Conservation (phyloP, 176 grass and related monocot species). For the Hsuehochloa calcarea region DNA sequence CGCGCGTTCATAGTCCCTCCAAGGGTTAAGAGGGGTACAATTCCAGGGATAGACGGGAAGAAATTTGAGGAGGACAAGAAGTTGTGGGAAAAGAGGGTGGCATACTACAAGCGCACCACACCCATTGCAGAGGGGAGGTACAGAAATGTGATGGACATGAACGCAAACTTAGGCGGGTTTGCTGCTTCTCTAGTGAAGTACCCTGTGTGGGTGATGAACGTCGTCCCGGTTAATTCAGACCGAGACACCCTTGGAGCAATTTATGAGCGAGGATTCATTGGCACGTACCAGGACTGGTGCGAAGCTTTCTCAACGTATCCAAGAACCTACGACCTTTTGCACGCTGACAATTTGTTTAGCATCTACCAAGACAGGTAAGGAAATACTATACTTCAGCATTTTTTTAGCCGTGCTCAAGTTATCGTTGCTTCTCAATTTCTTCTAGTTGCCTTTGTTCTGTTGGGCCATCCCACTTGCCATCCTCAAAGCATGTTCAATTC, state of each 20-base stretch:
- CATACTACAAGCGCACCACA: constrained; percentile 59
- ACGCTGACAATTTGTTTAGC: constrained; percentile 87
- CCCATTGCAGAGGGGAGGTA: constrained; percentile 65
- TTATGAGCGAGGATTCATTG: constrained; percentile 84
- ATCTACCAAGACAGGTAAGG: constrained; percentile 89
- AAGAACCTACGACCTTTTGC: constrained; percentile 93
- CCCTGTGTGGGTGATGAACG: constrained; percentile 93
- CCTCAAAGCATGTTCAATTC: background rate
- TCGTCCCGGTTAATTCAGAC: constrained; percentile 61
- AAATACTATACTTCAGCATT: background rate
- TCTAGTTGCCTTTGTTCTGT: background rate
- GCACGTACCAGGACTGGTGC: constrained; percentile 97
- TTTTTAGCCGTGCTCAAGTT: background rate
- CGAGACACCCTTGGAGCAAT: constrained; percentile 77
- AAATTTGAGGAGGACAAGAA: constrained; percentile 88
- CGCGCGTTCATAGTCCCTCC: constrained; percentile 73
- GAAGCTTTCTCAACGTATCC: constrained; percentile 95
- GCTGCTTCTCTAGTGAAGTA: constrained; percentile 68
- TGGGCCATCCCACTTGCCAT: background rate
- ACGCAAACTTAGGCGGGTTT: constrained; percentile 80
- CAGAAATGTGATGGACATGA: constrained; percentile 98
- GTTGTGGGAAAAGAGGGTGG: constrained; percentile 70
- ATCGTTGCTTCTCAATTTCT: background rate
- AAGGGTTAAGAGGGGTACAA: constrained; percentile 73
- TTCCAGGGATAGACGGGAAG: constrained; percentile 62